Percentiles rank a stretch among this genome's conserved stretches.
Conservation (phyloP, 768 basidiomycete genomes). For the Cubamyces sp. region DNA sequence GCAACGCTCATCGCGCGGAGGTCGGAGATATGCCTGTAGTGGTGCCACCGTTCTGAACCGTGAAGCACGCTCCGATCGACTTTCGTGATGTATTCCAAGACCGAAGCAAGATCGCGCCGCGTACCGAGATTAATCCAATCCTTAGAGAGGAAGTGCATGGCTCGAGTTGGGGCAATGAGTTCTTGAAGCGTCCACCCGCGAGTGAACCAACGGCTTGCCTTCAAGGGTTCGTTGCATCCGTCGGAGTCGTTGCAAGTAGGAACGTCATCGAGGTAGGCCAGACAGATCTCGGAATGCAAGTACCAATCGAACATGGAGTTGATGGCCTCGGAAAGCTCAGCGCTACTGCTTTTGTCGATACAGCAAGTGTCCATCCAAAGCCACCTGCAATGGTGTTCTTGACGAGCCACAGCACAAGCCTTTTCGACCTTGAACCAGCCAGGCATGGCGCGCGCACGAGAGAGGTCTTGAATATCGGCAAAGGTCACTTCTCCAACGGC, state of each 20-base stretch:
- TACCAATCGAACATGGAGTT: slow-evolving; percentile 18
- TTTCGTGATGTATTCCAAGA: slow-evolving; percentile 1
- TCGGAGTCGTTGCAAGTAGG: neutral
- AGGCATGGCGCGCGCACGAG: neutral
- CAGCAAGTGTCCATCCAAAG: slow-evolving; percentile 27
- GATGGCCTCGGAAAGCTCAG: slow-evolving; percentile 16
- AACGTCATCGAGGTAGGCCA: slow-evolving; percentile 14
- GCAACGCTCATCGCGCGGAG: neutral
- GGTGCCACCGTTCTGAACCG: too few species aligned
- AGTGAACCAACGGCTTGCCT: slow-evolving; percentile 9
- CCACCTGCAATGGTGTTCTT: neutral
- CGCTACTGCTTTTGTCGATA: slow-evolving; percentile 19
- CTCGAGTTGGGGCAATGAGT: slow-evolving; percentile 7
- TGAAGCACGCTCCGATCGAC: neutral
- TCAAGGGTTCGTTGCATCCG: too few species aligned
- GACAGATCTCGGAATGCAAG: neutral
- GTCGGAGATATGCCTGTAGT: too few species aligned
- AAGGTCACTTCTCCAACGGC: neutral
- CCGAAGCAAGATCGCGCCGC: neutral
- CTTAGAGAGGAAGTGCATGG: slow-evolving; percentile 10
- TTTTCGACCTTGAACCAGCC: neutral
- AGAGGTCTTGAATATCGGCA: neutral
- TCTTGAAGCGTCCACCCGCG: slow-evolving; percentile 18
- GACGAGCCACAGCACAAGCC: neutral
- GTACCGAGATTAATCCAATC: slow-evolving; percentile 6